These are phyloP conservation scores for Scedosporium minutisporum DNA, from an alignment of 2,329 filamentous ascomycete species.

Conservation along the genomic window DNA sequence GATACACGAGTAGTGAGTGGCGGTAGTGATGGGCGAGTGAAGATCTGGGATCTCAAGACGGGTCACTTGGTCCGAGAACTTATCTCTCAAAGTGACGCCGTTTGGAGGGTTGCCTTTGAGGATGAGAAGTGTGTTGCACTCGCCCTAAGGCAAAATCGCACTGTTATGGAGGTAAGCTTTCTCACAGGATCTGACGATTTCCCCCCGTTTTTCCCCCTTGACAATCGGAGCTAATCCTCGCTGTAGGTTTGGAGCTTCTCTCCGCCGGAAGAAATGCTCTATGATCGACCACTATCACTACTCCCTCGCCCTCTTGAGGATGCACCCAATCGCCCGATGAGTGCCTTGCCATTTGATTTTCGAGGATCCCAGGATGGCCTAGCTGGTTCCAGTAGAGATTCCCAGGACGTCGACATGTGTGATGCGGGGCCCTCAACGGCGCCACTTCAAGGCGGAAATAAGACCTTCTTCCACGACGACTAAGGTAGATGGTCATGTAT, in stretches of 20 bases:
- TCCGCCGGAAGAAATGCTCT: conserved; percentile 62
- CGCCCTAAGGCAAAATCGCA: conserved; percentile 73
- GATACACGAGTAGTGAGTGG: conserved; percentile 91
- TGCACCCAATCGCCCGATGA: conserved; percentile 37
- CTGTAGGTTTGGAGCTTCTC: conserved; percentile 87
- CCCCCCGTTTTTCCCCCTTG: no score
- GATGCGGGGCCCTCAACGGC: conserved; percentile 48
- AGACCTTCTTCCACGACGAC: conserved; percentile 42
- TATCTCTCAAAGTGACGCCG: conserved; percentile 82
- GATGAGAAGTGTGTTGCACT: conserved; percentile 97
- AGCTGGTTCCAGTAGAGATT: conserved; percentile 22
- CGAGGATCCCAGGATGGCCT: conserved; percentile 22
- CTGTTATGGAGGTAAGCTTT: conserved; percentile 85
- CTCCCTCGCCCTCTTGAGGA: conserved; percentile 37
- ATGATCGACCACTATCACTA: conserved; percentile 41
- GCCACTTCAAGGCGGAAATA: conserved; percentile 35
- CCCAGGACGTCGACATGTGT: conserved; percentile 45
- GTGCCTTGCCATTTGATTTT: conserved; percentile 38
- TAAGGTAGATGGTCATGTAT: conserved; percentile 10
- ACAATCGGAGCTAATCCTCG: conserved; percentile 17
- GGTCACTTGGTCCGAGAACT: conserved; percentile 86
- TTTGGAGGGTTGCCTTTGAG: conserved; percentile 97
- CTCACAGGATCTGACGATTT: neutral
- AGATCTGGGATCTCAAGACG: conserved; percentile 94
- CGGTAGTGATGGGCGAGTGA: conserved; percentile 93